These are phyloP conservation scores for Ustilago curta DNA, from an alignment of 1,284 basidiomycete genomes.

Conservation along the genomic window DNA sequence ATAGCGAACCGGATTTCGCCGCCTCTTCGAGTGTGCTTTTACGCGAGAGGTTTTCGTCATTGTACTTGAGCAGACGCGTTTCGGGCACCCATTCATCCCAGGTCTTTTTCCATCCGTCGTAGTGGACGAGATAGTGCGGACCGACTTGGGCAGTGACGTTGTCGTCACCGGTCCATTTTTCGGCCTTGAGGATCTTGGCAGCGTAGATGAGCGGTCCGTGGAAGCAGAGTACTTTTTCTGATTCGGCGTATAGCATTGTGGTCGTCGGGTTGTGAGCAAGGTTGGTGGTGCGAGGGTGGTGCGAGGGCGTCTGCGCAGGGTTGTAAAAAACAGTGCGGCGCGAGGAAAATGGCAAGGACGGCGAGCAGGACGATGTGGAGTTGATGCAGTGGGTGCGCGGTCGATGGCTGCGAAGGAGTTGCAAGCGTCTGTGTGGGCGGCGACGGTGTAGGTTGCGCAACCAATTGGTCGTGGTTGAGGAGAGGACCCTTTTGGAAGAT, in stretches of 20 bases:
- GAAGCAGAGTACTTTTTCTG: constrained; percentile 90
- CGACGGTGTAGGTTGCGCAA: background rate
- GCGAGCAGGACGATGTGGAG: too few species aligned
- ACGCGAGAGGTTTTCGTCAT: constrained; percentile 83
- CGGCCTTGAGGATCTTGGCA: constrained; percentile 88
- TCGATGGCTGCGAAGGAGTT: too few species aligned
- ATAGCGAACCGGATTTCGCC: constrained; percentile 66
- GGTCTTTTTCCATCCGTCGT: constrained; percentile 99
- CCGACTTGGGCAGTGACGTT: constrained; percentile 77
- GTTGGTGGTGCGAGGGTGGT: background rate
- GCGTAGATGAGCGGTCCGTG: constrained; percentile 95
- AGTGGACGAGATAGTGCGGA: constrained; percentile 93
- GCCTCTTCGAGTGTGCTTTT: constrained; percentile 73
- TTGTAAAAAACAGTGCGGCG: too few species aligned
- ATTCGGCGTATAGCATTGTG: constrained; percentile 71
- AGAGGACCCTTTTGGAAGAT: constrained; percentile 4
- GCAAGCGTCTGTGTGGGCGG: background rate
- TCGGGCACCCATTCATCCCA: constrained; percentile 99
- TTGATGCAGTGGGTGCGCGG: too few species aligned
- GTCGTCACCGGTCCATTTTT: constrained; percentile 79
- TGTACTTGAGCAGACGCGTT: constrained; percentile 84
- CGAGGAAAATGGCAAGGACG: too few species aligned
- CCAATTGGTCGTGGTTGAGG: background rate
- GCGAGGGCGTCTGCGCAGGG: too few species aligned
- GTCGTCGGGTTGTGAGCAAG: background rate